Percentiles rank a stretch among this genome's conserved stretches.
These are phyloP conservation scores for Leccinum griseonigrum DNA, from an alignment of 1,284 basidiomycete species.

Conservation along the genomic window DNA sequence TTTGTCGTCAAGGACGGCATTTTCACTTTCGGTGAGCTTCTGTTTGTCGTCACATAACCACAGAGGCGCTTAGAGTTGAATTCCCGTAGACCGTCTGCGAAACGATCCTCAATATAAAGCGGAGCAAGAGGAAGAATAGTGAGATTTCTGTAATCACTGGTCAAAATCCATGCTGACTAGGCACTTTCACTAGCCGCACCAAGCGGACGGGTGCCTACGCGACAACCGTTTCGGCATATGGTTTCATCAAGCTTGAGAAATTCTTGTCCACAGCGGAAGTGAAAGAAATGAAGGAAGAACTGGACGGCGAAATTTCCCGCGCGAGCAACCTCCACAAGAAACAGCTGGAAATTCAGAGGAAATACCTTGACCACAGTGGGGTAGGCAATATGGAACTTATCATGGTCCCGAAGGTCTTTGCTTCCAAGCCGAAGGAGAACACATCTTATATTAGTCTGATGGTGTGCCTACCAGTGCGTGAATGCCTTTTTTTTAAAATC, in stretches of 20 bases:
- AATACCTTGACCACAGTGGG: conserved; percentile 5
- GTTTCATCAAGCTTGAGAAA: conserved; percentile 20
- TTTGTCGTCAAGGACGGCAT: conserved; percentile 18
- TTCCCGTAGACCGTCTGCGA: conserved; percentile 11
- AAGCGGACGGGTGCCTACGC: conserved; percentile 17
- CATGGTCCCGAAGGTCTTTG: conserved; percentile 20
- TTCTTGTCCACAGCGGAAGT: conserved; percentile 15
- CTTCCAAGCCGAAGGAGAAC: conserved; percentile 8
- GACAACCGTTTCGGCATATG: conserved; percentile 17
- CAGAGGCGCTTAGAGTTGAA: neutral
- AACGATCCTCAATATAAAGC: conserved; percentile 15
- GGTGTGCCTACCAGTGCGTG: conserved; percentile 14
- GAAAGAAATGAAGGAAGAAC: conserved; percentile 15
- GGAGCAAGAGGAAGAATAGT: conserved; percentile 19
- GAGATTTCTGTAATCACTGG: neutral
- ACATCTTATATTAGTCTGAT: conserved; percentile 17
- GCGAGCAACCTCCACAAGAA: conserved; percentile 14
- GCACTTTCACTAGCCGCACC: conserved; percentile 5
- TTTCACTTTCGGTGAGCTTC: conserved; percentile 18
- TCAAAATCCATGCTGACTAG: neutral
- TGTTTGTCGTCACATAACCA: neutral
- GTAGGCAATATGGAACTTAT: conserved; percentile 20
- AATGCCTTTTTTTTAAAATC: neutral
- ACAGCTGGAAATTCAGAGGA: conserved; percentile 15
- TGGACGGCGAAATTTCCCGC: conserved; percentile 11